Evolutionary conservation across 2,329 filamentous ascomycete species (phyloP).

Genomic region (Ophiocordyceps robertsii): DNA sequence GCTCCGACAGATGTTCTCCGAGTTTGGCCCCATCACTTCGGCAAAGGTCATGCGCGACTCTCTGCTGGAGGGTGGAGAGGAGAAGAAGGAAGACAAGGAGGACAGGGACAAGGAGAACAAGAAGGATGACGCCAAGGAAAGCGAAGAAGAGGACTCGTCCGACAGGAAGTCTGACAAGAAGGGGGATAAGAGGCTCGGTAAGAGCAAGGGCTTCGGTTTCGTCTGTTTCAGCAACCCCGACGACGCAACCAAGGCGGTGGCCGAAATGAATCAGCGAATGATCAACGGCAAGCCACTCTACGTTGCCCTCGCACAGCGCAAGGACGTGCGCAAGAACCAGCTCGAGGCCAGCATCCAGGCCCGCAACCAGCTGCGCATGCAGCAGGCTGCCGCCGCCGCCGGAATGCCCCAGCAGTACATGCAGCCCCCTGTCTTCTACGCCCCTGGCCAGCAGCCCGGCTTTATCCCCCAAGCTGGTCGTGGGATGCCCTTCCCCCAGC

Average conservation of each 20-base stretch:
- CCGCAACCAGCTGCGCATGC: constrained; percentile 95
- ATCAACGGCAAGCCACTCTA: constrained; percentile 93
- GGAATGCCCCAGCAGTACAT: constrained; percentile 83
- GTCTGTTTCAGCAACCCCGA: constrained; percentile 99
- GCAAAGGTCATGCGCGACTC: constrained; percentile 98
- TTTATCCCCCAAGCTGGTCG: constrained; percentile 53
- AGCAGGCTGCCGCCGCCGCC: constrained; percentile 84
- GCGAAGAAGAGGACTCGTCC: constrained; percentile 29
- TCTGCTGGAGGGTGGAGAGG: constrained; percentile 38
- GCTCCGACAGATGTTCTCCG: constrained; percentile 82
- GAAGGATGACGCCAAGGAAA: constrained; percentile 28
- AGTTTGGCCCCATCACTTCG: constrained; percentile 91
- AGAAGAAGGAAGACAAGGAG: constrained; percentile 40
- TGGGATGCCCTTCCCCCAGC: constrained; percentile 53
- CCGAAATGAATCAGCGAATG: constrained; percentile 99
- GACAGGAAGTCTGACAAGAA: constrained; percentile 49
- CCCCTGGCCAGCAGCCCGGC: constrained; percentile 63
- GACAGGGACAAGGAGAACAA: constrained; percentile 39
- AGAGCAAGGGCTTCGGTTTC: constrained; percentile 99
- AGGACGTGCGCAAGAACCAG: constrained; percentile 98
- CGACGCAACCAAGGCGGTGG: constrained; percentile 96
- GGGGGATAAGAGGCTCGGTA: constrained; percentile 60
- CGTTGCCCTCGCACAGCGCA: constrained; percentile 94
- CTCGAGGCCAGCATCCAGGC: constrained; percentile 98
- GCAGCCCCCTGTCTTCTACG: constrained; percentile 86